Base-by-base conservation (phyloP, 1,284 basidiomycete species). In the Paramarasmius palmivorus region DNA sequence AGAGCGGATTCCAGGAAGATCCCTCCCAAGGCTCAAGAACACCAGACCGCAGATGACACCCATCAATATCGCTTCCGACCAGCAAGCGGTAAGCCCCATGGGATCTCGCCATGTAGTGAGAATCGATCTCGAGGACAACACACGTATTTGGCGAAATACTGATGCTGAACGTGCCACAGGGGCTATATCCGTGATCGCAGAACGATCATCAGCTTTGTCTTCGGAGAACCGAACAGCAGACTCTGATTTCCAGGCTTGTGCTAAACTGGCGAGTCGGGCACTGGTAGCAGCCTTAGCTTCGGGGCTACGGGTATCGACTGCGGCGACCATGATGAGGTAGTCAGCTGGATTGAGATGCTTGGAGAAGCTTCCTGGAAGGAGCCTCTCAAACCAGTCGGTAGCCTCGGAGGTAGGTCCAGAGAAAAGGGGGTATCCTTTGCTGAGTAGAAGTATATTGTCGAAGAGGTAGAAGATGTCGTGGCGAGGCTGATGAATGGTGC, bases 401-500 rank as follows among this genome's bases (percentile, higher is more conserved):
- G 72, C 70, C 8, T 66, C 65, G 3, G 55, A 49, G 9, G 68
- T 61, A 14, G 56, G 59, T 2, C 78, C 79, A 17, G 72, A 72
- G 58, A 74, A 81, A 5, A 78, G 71, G 10, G 77, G 68, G 25
- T 58, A 54, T 8, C 79, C 78, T 57, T 72, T 71, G 14, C 74
- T 71, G 10, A 82, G 63, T 2, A 82, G 67, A 14, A 72, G 65
- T 46, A 81, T 68, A 1, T 71, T 64, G 57, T 77, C 73, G 56
- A 81, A 79, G 14, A 81, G 63, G 1, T 60, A 53, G 58, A 76
- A 81, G 0, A 77, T 77, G 52, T 81, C 79, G 15, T 77, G 77
- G 4, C 79, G 72, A 0, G 79, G 80, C 22, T 78, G 76, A 58
- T 82, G 80, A 14, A 82, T 69, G 2, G 73, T 73, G 22, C 80